Conservation (phyloP, 2,329 filamentous ascomycete species). For the Pseudogymnoascus sp. region DNA sequence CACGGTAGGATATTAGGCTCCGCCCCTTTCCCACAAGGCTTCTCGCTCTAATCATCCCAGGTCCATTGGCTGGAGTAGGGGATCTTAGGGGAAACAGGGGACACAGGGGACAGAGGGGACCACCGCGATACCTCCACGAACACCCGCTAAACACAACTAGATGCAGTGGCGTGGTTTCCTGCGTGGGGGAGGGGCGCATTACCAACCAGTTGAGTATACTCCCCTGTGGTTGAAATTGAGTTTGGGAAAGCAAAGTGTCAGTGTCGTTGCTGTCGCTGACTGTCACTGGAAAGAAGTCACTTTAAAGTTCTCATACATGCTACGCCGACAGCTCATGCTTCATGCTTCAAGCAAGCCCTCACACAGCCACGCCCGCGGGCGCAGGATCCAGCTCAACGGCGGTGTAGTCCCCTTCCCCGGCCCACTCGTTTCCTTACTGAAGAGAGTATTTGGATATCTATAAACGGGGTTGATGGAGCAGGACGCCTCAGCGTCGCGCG, state of each 20-base stretch:
- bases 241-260: neutral
- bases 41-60: neutral
- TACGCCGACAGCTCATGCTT: conserved; percentile 6
- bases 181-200: conserved; percentile 4
- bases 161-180: conserved; percentile 5
- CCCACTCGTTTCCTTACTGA: no score
- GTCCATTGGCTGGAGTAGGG: neutral
- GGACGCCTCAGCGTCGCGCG: neutral
- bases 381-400: conserved; percentile 3
- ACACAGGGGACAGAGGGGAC: neutral
- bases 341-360: conserved; percentile 2
- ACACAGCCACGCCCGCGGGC: conserved; percentile 1
- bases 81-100: neutral
- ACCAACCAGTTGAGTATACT: neutral
- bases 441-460: neutral
- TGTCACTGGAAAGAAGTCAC: conserved; percentile 9
- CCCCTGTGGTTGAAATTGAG: neutral
- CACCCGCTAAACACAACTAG: neutral
- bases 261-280: neutral
- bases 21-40: conserved; percentile 5
- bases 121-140: neutral
- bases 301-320: conserved; percentile 7
- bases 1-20: conserved; percentile 3
- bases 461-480: neutral
- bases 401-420: neutral